Evolutionary conservation across 2,329 filamentous ascomycete species (phyloP), one percentile per base, ranked within the genome.

Genomic region (Pseudocercospora fijiensis): DNA sequence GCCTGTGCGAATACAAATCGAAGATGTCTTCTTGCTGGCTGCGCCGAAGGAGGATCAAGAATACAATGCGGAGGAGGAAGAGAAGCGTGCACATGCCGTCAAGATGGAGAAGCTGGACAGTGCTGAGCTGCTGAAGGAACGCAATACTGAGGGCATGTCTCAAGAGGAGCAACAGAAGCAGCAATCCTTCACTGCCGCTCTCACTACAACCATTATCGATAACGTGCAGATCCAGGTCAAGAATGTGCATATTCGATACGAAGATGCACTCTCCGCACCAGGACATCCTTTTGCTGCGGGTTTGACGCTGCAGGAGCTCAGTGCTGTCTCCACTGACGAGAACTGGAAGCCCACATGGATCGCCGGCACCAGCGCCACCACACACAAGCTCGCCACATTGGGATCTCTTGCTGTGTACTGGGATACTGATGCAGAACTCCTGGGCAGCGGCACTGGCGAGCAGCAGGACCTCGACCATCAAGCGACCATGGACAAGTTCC

Each of bases 71-170:
- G 91, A 94, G 10, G 95, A 99, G 74, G 95, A 99, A 77, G 91
- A 94, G 70, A 86, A 87, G 58, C 85, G 95, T 74, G 88, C 86
- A 66, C 92, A 97, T 75, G 85, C 89, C n/a, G 85, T 99, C 74
- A 99, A 99, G 82, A 96, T 99, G 87, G 95, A 99, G 79, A 96
- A 97, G 79, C 85, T 99, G 6, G 95, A 99, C 76, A 96, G 92
- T 70, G 95, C 95, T 1, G 95, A 99, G 79, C 81, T 99, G 68
- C 81, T 99, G 68, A 96, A 96, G 77, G 94, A 98, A 75, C 86
- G 90, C 58, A 96, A 90, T 66, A 88, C 89, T n/a, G 94, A 96
- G 76, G 93, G 94, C 52, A 88, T 98, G 83, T 96, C 90, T 74
- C 88, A 89, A 69, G 95, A 99, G 76, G 95, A 99, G 76, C 91